Evolutionary conservation across 1,139 yeast species (phyloP).

Genomic region (Dujonia santamariae): DNA sequence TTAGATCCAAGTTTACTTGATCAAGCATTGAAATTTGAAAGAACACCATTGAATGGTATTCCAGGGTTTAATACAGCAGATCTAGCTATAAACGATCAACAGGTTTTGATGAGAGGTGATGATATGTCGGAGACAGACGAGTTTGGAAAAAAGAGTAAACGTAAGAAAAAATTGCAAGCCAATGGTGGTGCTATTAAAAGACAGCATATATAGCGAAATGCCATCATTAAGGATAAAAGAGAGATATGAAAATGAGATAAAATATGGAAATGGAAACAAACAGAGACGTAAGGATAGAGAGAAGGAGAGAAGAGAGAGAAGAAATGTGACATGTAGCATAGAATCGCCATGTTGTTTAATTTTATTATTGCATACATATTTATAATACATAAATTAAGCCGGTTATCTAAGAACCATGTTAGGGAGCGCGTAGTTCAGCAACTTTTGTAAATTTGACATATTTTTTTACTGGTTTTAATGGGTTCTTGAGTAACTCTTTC

Average conservation of each 20-base stretch:
- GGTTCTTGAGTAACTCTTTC: conserved; percentile 13
- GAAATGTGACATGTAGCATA: too few relatives aligned
- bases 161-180: conserved; percentile 29
- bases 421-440: conserved; percentile 13
- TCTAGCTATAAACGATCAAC: conserved; percentile 61
- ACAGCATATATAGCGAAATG: conserved; percentile 33
- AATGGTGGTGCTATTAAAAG: conserved; percentile 35
- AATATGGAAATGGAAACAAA: too few relatives aligned
- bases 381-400: conserved; percentile 3
- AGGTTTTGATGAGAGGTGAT: conserved; percentile 41
- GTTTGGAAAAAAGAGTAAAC: conserved; percentile 27
- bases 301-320: too few relatives aligned
- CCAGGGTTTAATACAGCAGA: conserved; percentile 75
- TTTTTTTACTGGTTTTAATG: conserved; percentile 23
- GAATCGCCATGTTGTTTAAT: too few relatives aligned
- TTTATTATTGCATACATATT: too few relatives aligned
- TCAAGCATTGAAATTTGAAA: conserved; percentile 59
- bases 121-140: conserved; percentile 41
- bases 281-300: too few relatives aligned
- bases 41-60: conserved; percentile 67
- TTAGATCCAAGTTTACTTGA: conserved; percentile 49
- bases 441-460: conserved; percentile 26
- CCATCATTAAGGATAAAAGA: too few relatives aligned
- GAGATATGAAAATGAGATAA: too few relatives aligned
- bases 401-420: background rate